A percentile compares a stretch with the other conserved stretches of the same genome.
These are phyloP conservation scores for Thyridium curvatum DNA, from an alignment of 2,329 filamentous ascomycete genomes.

Conservation along the genomic window DNA sequence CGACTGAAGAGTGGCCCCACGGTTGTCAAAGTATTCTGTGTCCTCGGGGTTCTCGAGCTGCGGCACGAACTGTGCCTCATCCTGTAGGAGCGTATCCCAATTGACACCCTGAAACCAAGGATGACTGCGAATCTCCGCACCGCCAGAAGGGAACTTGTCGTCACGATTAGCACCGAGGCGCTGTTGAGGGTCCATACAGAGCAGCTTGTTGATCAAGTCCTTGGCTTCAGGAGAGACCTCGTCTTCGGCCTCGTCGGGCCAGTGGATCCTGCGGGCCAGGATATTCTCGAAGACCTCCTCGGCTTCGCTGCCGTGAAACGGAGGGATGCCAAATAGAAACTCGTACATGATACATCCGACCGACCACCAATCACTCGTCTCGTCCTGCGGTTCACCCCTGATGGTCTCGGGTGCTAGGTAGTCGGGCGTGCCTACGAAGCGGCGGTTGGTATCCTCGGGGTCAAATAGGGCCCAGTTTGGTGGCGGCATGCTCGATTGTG, in stretches of 20 bases:
- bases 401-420: slow-evolving; percentile 97
- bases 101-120: slow-evolving; percentile 82
- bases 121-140: slow-evolving; percentile 84
- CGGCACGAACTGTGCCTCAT: slow-evolving; percentile 93
- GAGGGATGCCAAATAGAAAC: slow-evolving; percentile 86
- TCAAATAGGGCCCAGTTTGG: slow-evolving; percentile 92
- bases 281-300: slow-evolving; percentile 98
- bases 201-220: slow-evolving; percentile 86
- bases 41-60: slow-evolving; percentile 91
- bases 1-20: slow-evolving; percentile 84
- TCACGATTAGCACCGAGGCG: slow-evolving; percentile 81
- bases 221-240: slow-evolving; percentile 82
- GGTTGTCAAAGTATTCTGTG: slow-evolving; percentile 93
- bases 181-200: slow-evolving; percentile 76
- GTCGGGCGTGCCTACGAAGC: slow-evolving; percentile 94
- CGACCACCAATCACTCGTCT: slow-evolving; percentile 99
- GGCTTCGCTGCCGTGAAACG: slow-evolving; percentile 84
- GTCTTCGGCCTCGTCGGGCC: slow-evolving; percentile 78
- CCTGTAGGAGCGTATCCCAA: slow-evolving; percentile 88
- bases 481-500: slow-evolving; percentile 68
- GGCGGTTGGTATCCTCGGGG: slow-evolving; percentile 84
- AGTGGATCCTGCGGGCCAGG: slow-evolving; percentile 79
- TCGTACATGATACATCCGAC: slow-evolving; percentile 98
- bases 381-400: slow-evolving; percentile 88
- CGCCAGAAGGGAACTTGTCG: slow-evolving; percentile 76